Conservation (phyloP, 2,329 filamentous ascomycete species). For the Niveomyces coronatus region DNA sequence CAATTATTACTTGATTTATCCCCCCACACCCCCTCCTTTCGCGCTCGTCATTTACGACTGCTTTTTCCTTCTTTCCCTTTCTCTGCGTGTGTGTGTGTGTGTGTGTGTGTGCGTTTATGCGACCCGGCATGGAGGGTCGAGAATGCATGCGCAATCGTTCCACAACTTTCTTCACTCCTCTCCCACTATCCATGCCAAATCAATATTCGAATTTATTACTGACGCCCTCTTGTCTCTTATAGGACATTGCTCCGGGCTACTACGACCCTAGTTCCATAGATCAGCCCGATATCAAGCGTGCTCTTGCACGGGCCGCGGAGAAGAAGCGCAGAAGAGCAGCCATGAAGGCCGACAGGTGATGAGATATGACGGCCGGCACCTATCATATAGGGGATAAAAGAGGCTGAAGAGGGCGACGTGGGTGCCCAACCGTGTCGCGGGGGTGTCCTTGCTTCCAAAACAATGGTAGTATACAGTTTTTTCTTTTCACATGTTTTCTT, state of each 20-base stretch:
- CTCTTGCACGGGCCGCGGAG: conserved; percentile 46
- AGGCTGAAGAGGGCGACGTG: neutral
- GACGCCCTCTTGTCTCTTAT: neutral
- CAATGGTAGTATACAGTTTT: too few species aligned
- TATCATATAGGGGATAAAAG: neutral
- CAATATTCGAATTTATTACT: too few species aligned
- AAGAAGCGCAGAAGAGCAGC: conserved; percentile 51
- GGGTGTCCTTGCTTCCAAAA: too few species aligned
- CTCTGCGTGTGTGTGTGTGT: too few species aligned
- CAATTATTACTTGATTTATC: neutral
- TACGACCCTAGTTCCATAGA: conserved; percentile 78
- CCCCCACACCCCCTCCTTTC: neutral
- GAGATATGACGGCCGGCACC: too few species aligned
- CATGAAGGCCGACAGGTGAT: conserved; percentile 38
- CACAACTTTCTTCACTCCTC: too few species aligned
- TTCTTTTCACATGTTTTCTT: too few species aligned
- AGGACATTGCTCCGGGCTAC: conserved; percentile 91
- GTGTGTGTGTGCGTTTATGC: too few species aligned
- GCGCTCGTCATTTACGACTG: neutral
- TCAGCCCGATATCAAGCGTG: conserved; percentile 75
- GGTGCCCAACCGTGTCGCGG: too few species aligned
- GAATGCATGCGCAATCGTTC: too few species aligned
- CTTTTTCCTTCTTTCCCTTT: neutral
- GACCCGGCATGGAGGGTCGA: too few species aligned
- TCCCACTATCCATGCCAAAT: too few species aligned